phyloP scores from a whole-genome alignment of 2,329 filamentous ascomycete genomes.

The Microsporum canis region DNA sequence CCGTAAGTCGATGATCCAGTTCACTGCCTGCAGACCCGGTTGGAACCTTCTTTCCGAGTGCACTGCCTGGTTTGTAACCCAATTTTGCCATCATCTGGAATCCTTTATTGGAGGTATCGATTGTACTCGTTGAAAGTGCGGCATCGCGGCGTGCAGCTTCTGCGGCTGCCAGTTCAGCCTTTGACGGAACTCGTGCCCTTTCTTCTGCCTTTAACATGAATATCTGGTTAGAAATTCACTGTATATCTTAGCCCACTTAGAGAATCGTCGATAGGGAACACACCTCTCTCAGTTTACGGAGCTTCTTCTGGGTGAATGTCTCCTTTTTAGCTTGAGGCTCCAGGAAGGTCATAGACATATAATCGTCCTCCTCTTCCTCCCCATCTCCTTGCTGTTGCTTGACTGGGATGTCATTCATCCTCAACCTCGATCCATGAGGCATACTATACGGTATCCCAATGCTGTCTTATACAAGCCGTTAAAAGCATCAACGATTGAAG shows the following conservation, averaged over 20 bases:
- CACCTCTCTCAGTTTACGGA: slow-evolving; percentile 43
- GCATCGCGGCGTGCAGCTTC: slow-evolving; percentile 61
- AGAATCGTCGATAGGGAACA: background rate
- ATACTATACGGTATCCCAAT: background rate
- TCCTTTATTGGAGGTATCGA: slow-evolving; percentile 69
- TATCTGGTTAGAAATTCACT: slow-evolving; percentile 16
- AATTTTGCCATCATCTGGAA: slow-evolving; percentile 95
- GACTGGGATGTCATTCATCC: background rate
- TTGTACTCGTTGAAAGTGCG: slow-evolving; percentile 61
- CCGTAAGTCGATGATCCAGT: slow-evolving; percentile 39
- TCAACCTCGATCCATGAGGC: background rate
- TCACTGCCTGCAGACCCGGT: slow-evolving; percentile 17
- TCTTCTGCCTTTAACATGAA: slow-evolving; percentile 47
- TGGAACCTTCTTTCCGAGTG: slow-evolving; percentile 54
- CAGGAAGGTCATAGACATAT: slow-evolving; percentile 89
- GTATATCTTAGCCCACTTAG: background rate
- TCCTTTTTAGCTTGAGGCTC: slow-evolving; percentile 44
- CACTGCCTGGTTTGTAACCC: slow-evolving; percentile 68
- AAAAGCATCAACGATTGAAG: too few relatives aligned
- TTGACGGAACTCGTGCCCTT: slow-evolving; percentile 57
- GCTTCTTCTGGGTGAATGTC: slow-evolving; percentile 50
- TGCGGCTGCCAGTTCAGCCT: slow-evolving; percentile 67
- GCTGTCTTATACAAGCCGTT: background rate
- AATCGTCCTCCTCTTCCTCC: slow-evolving; percentile 76
- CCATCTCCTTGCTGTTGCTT: background rate